Percentiles rank a stretch among this genome's conserved stretches.
These are phyloP conservation scores for Pueraria montana DNA, from an alignment of 306 rosid genomes.

Conservation along the genomic window DNA sequence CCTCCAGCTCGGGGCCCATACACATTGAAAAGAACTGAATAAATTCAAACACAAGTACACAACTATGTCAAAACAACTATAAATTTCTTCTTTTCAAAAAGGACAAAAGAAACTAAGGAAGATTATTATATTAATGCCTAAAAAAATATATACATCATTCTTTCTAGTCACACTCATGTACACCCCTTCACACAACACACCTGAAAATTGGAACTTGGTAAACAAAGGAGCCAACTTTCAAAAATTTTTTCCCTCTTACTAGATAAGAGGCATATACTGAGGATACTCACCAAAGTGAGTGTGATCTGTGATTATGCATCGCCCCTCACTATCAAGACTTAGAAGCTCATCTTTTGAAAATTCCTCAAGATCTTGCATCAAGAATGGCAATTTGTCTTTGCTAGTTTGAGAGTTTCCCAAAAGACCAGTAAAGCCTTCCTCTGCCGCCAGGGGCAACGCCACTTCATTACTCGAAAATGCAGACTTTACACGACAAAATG, in stretches of 20 bases:
- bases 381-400: conserved; percentile 51
- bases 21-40: conserved; percentile 84
- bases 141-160: neutral
- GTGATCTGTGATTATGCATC: conserved; percentile 90
- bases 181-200: neutral
- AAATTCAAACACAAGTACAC: conserved; percentile 43
- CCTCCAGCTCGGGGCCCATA: conserved; percentile 92
- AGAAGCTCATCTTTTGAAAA: conserved; percentile 76
- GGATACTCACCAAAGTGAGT: conserved; percentile 77
- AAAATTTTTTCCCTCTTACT: neutral
- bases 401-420: conserved; percentile 53
- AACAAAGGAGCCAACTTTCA: neutral
- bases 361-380: conserved; percentile 65
- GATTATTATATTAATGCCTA: neutral
- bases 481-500: conserved; percentile 89
- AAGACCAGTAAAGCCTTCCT: conserved; percentile 89
- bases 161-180: conserved; percentile 13
- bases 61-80: neutral
- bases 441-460: conserved; percentile 78
- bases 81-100: neutral
- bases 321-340: conserved; percentile 84
- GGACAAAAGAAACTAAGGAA: neutral
- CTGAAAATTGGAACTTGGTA: neutral
- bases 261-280: neutral
- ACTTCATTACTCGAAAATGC: conserved; percentile 83